These are phyloP conservation scores for Fusarium newnesense DNA, from an alignment of 2,329 filamentous ascomycete species.

Conservation along the genomic window DNA sequence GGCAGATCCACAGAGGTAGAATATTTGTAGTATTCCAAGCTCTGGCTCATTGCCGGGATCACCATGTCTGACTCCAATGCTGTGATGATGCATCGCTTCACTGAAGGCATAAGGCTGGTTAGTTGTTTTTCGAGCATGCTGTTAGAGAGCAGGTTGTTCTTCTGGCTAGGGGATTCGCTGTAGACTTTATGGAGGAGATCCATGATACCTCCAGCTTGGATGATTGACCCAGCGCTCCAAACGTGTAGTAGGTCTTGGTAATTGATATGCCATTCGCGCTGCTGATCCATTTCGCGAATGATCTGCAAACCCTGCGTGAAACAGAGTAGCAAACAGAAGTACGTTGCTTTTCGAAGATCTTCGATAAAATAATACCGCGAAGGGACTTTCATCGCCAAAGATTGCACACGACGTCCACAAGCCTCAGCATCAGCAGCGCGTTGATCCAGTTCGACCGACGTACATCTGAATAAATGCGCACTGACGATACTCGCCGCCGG, in stretches of 20 bases:
- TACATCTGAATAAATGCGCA: background rate
- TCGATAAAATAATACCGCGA: too few species aligned
- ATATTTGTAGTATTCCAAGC: constrained; percentile 2
- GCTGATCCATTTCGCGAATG: background rate
- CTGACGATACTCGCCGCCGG: constrained; percentile 3
- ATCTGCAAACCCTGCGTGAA: constrained; percentile 2
- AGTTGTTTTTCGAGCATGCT: background rate
- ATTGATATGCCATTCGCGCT: background rate
- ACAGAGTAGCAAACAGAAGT: background rate
- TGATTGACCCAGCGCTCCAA: background rate
- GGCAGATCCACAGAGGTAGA: background rate
- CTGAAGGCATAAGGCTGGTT: background rate
- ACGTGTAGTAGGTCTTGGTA: background rate
- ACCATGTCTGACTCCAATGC: background rate
- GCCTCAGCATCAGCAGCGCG: background rate
- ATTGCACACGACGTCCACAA: background rate
- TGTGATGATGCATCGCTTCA: background rate
- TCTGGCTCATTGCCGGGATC: background rate
- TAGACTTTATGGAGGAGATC: background rate
- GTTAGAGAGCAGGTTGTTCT: background rate
- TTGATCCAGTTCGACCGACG: background rate
- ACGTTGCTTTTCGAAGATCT: background rate
- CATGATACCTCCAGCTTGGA: background rate
- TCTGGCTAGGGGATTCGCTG: fast-evolving
- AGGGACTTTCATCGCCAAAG: background rate